Percentiles rank a stretch among this genome's conserved stretches.
phyloP scores from a whole-genome alignment of 495 filamentous ascomycete species.

The Neurospora sp. region DNA sequence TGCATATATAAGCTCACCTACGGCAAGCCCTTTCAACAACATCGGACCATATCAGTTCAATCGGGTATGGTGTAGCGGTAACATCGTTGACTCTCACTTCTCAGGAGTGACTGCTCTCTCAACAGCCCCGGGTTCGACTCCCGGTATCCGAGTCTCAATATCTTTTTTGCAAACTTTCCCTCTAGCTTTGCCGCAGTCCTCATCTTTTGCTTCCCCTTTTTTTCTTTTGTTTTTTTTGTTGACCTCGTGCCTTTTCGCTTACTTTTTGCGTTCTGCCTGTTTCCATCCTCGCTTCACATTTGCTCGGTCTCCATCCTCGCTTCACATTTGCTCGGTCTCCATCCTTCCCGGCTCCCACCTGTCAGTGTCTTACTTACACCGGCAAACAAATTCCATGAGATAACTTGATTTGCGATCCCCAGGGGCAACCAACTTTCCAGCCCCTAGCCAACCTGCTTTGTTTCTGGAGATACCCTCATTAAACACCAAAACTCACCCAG shows the following conservation, averaged over 20 bases:
- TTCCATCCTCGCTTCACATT: too few relatives aligned
- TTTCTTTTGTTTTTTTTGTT: not conserved
- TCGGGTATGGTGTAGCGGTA: not conserved
- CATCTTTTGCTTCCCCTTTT: not conserved
- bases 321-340: not conserved
- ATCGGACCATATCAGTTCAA: not conserved
- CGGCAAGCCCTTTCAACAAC: not conserved
- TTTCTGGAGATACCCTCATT: not conserved
- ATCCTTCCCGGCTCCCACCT: not conserved
- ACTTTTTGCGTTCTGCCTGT: too few relatives aligned
- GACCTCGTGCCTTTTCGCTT: not conserved
- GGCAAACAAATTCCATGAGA: not conserved
- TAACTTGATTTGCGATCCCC: not conserved
- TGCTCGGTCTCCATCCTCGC: not conserved
- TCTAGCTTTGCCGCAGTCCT: not conserved
- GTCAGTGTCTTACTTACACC: not conserved
- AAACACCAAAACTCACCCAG: not conserved
- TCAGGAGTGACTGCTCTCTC: not conserved
- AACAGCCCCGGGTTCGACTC: not conserved
- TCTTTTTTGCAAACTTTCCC: not conserved
- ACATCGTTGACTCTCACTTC: not conserved
- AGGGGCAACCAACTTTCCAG: not conserved
- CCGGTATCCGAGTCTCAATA: not conserved
- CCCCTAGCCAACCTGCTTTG: not conserved
- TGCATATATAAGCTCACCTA: not conserved